These are phyloP conservation scores for Colletotrichum noveboracense DNA, from an alignment of 2,329 filamentous ascomycete genomes.

Conservation along the genomic window DNA sequence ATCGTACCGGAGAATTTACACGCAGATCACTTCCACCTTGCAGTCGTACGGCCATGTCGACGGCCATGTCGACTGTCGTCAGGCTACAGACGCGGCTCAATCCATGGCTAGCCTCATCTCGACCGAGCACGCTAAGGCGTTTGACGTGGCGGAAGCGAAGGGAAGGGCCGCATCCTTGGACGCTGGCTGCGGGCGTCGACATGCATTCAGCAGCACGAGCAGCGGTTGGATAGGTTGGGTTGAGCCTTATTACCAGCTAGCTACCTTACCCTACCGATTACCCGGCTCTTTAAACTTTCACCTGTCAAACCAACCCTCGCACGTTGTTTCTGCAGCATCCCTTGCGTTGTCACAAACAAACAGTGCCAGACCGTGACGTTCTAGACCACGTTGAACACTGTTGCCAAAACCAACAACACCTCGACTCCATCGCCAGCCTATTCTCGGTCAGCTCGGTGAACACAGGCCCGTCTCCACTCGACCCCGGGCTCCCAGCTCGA, in stretches of 20 bases:
- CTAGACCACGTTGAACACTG: neutral
- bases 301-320: neutral
- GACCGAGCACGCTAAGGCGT: neutral
- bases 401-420: neutral
- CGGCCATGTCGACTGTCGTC: neutral
- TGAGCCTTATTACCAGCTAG: neutral
- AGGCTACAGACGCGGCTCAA: neutral
- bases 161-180: neutral
- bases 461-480: neutral
- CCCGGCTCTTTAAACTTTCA: neutral
- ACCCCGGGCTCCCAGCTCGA: neutral
- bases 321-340: neutral
- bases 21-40: neutral
- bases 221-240: neutral
- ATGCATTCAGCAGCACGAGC: neutral
- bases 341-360: neutral
- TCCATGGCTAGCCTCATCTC: neutral
- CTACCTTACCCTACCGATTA: neutral
- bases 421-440: neutral
- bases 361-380: neutral
- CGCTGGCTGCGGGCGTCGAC: slow-evolving; percentile 4
- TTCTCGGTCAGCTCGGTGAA: slow-evolving; percentile 12
- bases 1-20: neutral
- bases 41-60: neutral
- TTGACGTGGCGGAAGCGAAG: neutral